phyloP scores from a whole-genome alignment of 2,329 filamentous ascomycete genomes.

The Talaromyces sp. region DNA sequence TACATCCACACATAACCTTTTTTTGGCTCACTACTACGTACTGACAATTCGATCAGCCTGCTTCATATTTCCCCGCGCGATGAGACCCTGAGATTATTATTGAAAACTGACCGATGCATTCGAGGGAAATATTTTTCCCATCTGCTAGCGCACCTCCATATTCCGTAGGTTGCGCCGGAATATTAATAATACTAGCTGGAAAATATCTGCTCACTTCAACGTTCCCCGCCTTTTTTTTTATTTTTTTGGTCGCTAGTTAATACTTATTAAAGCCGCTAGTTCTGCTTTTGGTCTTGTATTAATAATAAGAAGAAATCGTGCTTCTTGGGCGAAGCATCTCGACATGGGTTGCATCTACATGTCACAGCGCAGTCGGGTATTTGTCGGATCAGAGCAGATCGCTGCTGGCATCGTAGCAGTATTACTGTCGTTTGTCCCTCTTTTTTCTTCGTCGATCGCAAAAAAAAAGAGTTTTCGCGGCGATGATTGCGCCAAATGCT shows the following conservation, averaged over 20 bases:
- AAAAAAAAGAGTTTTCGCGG: not conserved
- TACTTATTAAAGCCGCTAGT: no score
- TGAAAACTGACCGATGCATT: not conserved
- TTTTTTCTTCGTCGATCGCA: not conserved
- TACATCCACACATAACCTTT: not conserved
- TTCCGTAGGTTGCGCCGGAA: not conserved
- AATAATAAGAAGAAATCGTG: no score
- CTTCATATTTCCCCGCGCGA: not conserved
- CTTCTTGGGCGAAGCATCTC: not conserved
- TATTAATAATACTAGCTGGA: not conserved
- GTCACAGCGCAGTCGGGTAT: not conserved
- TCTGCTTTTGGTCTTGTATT: no score
- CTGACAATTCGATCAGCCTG: not conserved
- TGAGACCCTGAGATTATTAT: not conserved
- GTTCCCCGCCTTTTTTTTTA: not conserved
- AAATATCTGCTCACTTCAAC: not conserved
- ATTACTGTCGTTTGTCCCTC: no score
- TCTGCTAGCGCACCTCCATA: not conserved
- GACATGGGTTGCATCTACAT: not conserved
- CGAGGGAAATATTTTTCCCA: not conserved
- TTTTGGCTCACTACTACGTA: not conserved
- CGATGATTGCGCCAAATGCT: not conserved
- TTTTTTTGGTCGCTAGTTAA: not conserved
- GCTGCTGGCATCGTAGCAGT: not conserved
- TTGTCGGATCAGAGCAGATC: not conserved